Conservation (phyloP, 495 filamentous ascomycete species). For the Xylaria sp. region DNA sequence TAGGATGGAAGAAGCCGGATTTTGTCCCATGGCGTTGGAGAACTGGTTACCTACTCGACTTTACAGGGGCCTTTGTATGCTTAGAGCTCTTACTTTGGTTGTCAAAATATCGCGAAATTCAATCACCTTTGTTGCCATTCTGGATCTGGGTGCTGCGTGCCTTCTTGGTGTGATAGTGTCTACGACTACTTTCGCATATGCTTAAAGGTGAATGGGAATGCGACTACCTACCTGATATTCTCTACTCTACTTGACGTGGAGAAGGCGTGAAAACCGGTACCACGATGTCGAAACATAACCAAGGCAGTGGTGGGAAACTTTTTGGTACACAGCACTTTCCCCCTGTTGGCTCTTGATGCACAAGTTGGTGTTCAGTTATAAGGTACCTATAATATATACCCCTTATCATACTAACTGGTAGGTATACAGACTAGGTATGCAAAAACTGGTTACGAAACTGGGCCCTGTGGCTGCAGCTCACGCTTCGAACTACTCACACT, state of each 20-base stretch:
- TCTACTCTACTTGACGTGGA: background rate
- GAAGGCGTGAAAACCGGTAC: background rate
- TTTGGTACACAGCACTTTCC: background rate
- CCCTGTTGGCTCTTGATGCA: background rate
- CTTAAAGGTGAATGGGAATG: too few relatives aligned
- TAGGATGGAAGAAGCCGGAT: conserved; percentile 6
- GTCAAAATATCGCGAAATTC: background rate
- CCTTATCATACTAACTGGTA: too few relatives aligned
- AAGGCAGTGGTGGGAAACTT: background rate
- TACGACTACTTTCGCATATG: too few relatives aligned
- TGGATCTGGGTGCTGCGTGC: background rate
- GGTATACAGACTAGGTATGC: background rate
- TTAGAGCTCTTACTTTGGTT: background rate
- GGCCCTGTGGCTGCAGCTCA: background rate
- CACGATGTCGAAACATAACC: background rate
- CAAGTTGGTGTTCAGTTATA: background rate
- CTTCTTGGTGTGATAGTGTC: background rate
- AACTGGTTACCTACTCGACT: background rate
- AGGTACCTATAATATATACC: too few relatives aligned
- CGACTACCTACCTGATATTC: background rate
- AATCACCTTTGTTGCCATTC: background rate
- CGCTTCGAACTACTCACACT: background rate
- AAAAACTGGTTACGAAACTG: background rate
- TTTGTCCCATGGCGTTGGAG: conserved; percentile 15
- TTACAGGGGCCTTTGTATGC: background rate